These are phyloP conservation scores for Apiospora aurea DNA, from an alignment of 2,329 filamentous ascomycete species.

Conservation along the genomic window DNA sequence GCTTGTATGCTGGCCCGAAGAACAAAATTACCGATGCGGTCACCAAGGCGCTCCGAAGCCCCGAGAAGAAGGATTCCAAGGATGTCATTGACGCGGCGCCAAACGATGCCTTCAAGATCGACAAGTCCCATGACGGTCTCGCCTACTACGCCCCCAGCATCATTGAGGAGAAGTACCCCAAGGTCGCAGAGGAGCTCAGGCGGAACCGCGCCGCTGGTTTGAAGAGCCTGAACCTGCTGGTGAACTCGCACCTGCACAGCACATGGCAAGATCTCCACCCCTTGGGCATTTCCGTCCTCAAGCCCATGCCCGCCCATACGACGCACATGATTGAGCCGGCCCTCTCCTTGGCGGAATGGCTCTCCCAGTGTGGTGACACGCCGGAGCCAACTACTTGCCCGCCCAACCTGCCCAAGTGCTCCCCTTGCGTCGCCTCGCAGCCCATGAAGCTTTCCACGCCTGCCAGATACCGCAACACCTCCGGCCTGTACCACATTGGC, in stretches of 20 bases:
- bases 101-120: conserved; percentile 67
- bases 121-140: conserved; percentile 70
- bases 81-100: conserved; percentile 69
- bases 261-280: conserved; percentile 84
- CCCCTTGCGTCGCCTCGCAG: conserved; percentile 71
- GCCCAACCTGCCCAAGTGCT: conserved; percentile 79
- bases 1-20: conserved; percentile 75
- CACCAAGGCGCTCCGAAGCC: conserved; percentile 63
- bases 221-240: conserved; percentile 72
- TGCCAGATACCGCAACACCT: conserved; percentile 73
- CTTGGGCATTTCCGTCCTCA: conserved; percentile 80
- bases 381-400: conserved; percentile 82
- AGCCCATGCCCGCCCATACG: conserved; percentile 79
- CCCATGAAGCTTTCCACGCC: conserved; percentile 73
- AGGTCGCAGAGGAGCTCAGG: conserved; percentile 68
- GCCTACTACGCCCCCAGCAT: conserved; percentile 77
- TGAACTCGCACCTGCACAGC: conserved; percentile 84
- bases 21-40: conserved; percentile 69
- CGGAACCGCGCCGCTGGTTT: conserved; percentile 67
- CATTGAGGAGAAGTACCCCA: conserved; percentile 71
- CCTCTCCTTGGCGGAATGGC: conserved; percentile 74
- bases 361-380: conserved; percentile 76
- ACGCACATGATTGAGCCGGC: conserved; percentile 75
- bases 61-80: conserved; percentile 62
- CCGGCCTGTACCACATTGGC: conserved; percentile 79